These are phyloP conservation scores for Apocynum venetum DNA, from an alignment of 257 asterid genomes.

Conservation along the genomic window DNA sequence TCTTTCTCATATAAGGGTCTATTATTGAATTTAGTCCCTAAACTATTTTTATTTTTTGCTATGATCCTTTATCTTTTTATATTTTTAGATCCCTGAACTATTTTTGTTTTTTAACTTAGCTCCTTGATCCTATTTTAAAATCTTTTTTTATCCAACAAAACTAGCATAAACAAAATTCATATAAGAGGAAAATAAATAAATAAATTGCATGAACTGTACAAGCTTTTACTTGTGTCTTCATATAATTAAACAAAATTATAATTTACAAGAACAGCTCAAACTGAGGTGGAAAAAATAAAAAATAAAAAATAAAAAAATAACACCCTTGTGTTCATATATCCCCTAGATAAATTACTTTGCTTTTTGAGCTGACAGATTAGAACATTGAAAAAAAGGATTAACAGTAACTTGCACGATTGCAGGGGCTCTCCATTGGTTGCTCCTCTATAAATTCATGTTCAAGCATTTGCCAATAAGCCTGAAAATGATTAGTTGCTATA, in stretches of 20 bases:
- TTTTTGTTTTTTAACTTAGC: no score
- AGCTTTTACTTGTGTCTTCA: neutral
- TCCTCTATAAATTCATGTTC: neutral
- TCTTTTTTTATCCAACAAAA: neutral
- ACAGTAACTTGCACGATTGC: no score
- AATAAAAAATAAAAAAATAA: no score
- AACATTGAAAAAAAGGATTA: neutral
- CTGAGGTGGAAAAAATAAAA: no score
- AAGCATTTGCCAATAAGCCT: neutral
- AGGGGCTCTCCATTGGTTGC: neutral
- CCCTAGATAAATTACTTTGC: no score
- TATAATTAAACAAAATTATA: neutral
- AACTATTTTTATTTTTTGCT: no score
- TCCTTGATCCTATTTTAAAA: no score
- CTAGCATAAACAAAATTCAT: neutral
- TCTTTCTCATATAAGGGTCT: no score
- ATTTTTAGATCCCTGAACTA: no score
- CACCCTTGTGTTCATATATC: no score
- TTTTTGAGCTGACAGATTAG: neutral
- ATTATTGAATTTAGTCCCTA: no score
- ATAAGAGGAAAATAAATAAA: neutral
- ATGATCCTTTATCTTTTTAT: no score
- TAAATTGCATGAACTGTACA: neutral
- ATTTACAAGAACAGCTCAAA: neutral
- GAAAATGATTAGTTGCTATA: neutral